Base-by-base conservation (phyloP, 352 stramenopile species). In the Phytophthora hybrid region DNA sequence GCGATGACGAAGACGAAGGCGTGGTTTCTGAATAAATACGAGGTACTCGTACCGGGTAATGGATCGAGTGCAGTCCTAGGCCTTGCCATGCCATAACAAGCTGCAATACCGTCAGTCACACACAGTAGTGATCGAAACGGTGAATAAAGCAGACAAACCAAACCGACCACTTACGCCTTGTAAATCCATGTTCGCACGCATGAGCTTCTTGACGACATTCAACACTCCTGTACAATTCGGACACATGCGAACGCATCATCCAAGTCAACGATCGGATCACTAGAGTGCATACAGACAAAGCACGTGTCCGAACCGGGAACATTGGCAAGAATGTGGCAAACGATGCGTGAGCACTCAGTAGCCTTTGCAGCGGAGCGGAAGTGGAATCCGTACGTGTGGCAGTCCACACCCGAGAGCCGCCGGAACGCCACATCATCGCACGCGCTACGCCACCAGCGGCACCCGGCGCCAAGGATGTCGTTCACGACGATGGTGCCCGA, bases 401-500 rank as follows among this genome's bases (percentile, higher is more conserved):
- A 80, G 5, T 89, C 79, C 2, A 69, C 60, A 10, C 52, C 75
- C 34, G 71, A 72, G 52, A 90, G 83, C 41, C 83, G 73, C n/a
- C 82, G 79, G 29, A 92, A 79, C 16, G 63, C 56, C 14, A 62
- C 62, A 46, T 82, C 72, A 34, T 84, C 74, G 11, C 55, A 52
- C 34, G 44, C 14, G 29, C 47, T 65, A 59, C 37, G 68, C 60
- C 77, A 74, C 82, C 84, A 92, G 59, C 67, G 74, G 59, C 84
- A 92, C 14, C 74, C 69, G 54, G 52, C 44, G 37, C 59, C 46
- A 31, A 92, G 56, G 21, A 78, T 47, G 66, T 89, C 82, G 59
- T 89, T 89, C 41, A 90, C 63, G 18, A 92, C 76, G 21, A 92
- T 79, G 59, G 74, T 71, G 14, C 81, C 84, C 9, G 81, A 86